Percentiles rank a stretch among this genome's conserved stretches.
phyloP scores from a whole-genome alignment of 805 yeast genomes.

The Yarrowia keelungensis region DNA sequence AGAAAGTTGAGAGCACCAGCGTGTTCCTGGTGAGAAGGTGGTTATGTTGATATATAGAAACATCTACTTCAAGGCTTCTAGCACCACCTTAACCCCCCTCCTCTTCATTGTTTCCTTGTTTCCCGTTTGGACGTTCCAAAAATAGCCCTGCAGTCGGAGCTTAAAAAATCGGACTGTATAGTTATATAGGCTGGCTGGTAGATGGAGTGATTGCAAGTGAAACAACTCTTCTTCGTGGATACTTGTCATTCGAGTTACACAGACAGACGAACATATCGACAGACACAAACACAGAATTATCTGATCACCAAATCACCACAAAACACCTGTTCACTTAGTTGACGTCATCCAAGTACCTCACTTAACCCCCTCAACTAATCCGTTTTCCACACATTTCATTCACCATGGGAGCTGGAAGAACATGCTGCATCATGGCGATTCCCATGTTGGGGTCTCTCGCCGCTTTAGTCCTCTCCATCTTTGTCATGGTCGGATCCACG shows the following conservation, averaged over 20 bases:
- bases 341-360: too few relatives aligned
- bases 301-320: too few relatives aligned
- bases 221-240: too few relatives aligned
- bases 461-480: conserved; percentile 56
- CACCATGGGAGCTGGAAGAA: conserved; percentile 47
- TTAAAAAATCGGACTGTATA: conserved; percentile 13
- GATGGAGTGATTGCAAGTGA: too few relatives aligned
- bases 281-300: too few relatives aligned
- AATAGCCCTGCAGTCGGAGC: neutral
- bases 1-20: too few relatives aligned
- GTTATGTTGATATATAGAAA: too few relatives aligned
- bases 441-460: conserved; percentile 50
- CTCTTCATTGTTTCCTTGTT: neutral
- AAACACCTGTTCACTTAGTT: too few relatives aligned
- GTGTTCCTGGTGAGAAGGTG: too few relatives aligned
- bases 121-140: conserved; percentile 18
- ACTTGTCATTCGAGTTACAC: neutral
- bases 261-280: too few relatives aligned
- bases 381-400: neutral
- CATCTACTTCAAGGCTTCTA: too few relatives aligned
- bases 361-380: neutral
- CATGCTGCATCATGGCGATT: conserved; percentile 47
- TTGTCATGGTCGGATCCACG: conserved; percentile 63
- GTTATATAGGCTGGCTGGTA: conserved; percentile 32
- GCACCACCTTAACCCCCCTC: too few relatives aligned